A percentile compares a stretch with the other conserved stretches of the same genome.
Evolutionary conservation across 192 early-diverging fungal species (phyloP).

Genomic region (Funneliformis mosseae): DNA sequence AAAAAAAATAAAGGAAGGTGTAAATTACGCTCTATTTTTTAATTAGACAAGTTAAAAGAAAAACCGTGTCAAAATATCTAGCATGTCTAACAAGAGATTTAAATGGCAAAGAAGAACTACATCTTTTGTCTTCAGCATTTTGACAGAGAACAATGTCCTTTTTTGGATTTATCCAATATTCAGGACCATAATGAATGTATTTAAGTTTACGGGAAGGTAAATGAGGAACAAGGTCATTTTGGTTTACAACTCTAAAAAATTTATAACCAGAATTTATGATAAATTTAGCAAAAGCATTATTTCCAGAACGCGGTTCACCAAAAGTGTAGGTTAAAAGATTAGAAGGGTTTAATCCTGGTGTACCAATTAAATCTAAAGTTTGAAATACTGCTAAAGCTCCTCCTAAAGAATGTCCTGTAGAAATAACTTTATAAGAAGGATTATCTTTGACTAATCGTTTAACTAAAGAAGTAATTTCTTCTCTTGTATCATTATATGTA

Average conservation of each 20-base stretch:
- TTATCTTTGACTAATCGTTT: background rate
- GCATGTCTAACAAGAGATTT: background rate
- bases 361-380: slow-evolving; percentile 6
- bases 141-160: background rate
- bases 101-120: background rate
- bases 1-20: too few relatives aligned
- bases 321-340: slow-evolving; percentile 17
- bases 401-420: slow-evolving; percentile 7
- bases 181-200: background rate
- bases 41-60: slow-evolving; percentile 9
- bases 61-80: slow-evolving; percentile 17
- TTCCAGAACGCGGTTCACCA: slow-evolving; percentile 9
- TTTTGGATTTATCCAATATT: slow-evolving; percentile 16
- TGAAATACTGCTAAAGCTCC: slow-evolving; percentile 16
- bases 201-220: background rate
- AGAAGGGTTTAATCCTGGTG: background rate
- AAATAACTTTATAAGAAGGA: slow-evolving; percentile 7
- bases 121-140: background rate
- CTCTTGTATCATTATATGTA: slow-evolving; percentile 3
- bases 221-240: slow-evolving; percentile 16
- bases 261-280: background rate
- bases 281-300: background rate
- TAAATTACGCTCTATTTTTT: background rate
- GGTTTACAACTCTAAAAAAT: slow-evolving; percentile 17
- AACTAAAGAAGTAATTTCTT: background rate